Evolutionary conservation across 441 rosid species (phyloP).

Genomic region (Populus hybrid): DNA sequence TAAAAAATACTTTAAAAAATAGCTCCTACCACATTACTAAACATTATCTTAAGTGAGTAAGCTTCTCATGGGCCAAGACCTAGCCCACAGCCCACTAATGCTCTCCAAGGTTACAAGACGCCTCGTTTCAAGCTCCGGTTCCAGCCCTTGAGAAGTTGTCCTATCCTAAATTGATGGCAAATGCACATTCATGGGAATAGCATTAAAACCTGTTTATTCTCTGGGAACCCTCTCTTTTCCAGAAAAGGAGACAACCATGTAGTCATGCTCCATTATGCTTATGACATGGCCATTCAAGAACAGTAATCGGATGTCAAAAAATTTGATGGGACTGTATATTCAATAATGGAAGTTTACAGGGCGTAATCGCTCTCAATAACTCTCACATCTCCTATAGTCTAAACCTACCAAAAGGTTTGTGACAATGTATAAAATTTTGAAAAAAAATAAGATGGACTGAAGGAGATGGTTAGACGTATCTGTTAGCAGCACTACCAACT

Average conservation of each 20-base stretch:
- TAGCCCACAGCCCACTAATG: too few relatives aligned
- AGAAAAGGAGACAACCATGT: neutral
- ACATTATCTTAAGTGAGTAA: accelerated
- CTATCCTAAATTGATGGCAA: neutral
- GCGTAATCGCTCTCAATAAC: neutral
- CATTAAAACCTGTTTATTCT: neutral
- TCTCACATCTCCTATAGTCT: conserved; percentile 13
- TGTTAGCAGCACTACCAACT: conserved; percentile 10
- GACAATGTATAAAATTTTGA: neutral
- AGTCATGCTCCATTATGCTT: neutral
- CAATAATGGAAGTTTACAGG: conserved; percentile 13
- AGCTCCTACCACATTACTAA: accelerated
- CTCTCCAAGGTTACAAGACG: too few relatives aligned
- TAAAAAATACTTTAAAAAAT: too few relatives aligned
- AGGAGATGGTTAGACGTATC: conserved; percentile 2
- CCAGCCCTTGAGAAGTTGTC: neutral
- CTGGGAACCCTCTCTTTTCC: neutral
- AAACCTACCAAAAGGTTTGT: neutral
- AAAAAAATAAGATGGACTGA: neutral
- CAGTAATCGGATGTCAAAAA: neutral
- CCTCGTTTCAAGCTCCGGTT: neutral
- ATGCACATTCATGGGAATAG: neutral
- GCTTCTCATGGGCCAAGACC: too few relatives aligned
- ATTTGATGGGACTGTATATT: neutral
- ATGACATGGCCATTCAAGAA: neutral